A percentile compares a stretch with the other conserved stretches of the same genome.
phyloP scores from a whole-genome alignment of 768 basidiomycete genomes.

The Lepiota subincarnata region DNA sequence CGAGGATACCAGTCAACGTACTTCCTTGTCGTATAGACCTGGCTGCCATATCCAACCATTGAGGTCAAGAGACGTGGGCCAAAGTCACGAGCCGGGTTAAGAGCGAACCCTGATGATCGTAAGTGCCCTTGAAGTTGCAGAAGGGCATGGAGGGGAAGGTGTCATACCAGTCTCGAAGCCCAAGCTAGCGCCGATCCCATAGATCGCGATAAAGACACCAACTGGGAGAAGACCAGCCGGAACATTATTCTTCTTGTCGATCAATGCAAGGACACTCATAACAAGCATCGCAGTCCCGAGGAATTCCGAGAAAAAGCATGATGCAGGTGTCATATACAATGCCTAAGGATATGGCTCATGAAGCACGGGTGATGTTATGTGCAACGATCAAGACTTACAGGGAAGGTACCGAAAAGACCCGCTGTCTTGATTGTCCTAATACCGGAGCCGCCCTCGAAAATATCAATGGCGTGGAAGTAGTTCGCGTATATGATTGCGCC shows the following conservation, averaged over 20 bases:
- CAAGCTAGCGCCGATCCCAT: constrained; percentile 52
- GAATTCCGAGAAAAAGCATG: constrained; percentile 50
- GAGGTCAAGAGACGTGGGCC: constrained; percentile 65
- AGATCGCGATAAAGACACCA: constrained; percentile 45
- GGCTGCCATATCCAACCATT: constrained; percentile 61
- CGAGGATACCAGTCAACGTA: constrained; percentile 21
- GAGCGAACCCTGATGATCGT: constrained; percentile 28
- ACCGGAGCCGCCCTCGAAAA: constrained; percentile 54
- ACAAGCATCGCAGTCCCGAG: constrained; percentile 55
- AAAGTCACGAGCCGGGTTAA: constrained; percentile 39
- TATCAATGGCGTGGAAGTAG: constrained; percentile 65
- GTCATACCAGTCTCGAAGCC: constrained; percentile 58
- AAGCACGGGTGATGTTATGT: not conserved
- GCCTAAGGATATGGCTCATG: constrained; percentile 20
- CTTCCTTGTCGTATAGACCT: constrained; percentile 35
- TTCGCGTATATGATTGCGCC: constrained; percentile 60
- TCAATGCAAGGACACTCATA: constrained; percentile 49
- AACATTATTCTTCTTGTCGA: constrained; percentile 49
- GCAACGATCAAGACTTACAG: constrained; percentile 36
- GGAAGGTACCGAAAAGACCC: constrained; percentile 54
- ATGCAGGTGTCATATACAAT: constrained; percentile 36
- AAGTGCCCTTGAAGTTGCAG: not conserved
- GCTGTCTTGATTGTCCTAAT: constrained; percentile 56
- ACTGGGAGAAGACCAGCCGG: constrained; percentile 54
- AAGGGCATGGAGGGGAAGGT: not conserved